Conservation (phyloP, 768 basidiomycete species). For the Mrakia hoshinonis region DNA sequence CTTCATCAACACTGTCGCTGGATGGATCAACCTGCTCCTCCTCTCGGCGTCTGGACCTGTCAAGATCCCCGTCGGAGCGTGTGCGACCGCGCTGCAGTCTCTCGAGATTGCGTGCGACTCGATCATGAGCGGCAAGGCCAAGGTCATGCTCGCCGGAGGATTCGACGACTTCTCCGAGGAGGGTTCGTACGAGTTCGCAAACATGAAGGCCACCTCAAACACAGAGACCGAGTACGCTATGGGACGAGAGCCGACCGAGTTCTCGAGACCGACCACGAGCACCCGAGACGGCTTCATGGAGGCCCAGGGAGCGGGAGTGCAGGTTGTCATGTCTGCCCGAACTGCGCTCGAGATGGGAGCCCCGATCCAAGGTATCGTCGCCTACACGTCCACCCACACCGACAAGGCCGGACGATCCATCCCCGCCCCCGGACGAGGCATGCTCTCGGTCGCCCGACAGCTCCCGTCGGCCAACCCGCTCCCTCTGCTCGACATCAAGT, state of each 20-base stretch:
- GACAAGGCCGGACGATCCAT: slow-evolving; percentile 98
- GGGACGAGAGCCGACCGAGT: slow-evolving; percentile 97
- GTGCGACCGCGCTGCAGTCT: slow-evolving; percentile 95
- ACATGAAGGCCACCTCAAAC: slow-evolving; percentile 99
- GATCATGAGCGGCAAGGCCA: slow-evolving; percentile 88
- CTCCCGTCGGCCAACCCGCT: slow-evolving; percentile 61
- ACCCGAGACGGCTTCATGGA: slow-evolving; percentile 99
- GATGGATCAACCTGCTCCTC: slow-evolving; percentile 91
- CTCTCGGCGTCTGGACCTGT: slow-evolving; percentile 95
- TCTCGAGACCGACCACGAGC: slow-evolving; percentile 93
- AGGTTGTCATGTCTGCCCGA: slow-evolving; percentile 93
- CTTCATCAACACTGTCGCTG: slow-evolving; percentile 98
- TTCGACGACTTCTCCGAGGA: slow-evolving; percentile 90
- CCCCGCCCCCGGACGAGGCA: slow-evolving; percentile 91
- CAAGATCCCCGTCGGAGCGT: slow-evolving; percentile 98
- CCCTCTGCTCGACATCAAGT: slow-evolving; percentile 71
- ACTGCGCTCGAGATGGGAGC: slow-evolving; percentile 90
- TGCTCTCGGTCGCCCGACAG: slow-evolving; percentile 79
- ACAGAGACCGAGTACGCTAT: slow-evolving; percentile 95
- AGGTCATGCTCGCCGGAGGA: slow-evolving; percentile 98
- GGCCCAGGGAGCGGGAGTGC: slow-evolving; percentile 89
- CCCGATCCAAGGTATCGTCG: slow-evolving; percentile 85
- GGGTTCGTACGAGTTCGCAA: slow-evolving; percentile 48
- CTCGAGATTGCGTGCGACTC: slow-evolving; percentile 97
- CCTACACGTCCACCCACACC: slow-evolving; percentile 91